A percentile compares a stretch with the other conserved stretches of the same genome.
phyloP scores from a whole-genome alignment of 2,329 filamentous ascomycete genomes.

The Elsinoe necatrix region DNA sequence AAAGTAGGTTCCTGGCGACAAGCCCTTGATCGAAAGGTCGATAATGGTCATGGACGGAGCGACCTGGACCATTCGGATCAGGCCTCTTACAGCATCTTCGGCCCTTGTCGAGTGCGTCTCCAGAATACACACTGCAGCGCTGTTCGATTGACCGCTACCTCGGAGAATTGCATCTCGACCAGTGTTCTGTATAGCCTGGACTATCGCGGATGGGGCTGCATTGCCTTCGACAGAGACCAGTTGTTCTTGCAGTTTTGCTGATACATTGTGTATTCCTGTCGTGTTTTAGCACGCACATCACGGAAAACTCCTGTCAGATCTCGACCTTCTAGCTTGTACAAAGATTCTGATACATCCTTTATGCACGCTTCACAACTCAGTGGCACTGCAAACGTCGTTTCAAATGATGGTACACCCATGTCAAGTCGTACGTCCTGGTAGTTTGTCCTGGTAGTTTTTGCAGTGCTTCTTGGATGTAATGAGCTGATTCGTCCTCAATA shows the following conservation, averaged over 20 bases:
- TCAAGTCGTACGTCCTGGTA: no score
- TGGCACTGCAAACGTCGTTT: constrained; percentile 93
- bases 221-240: constrained; percentile 79
- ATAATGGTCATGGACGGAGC: constrained; percentile 68
- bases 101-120: constrained; percentile 65
- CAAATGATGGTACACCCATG: constrained; percentile 29
- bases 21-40: constrained; percentile 77
- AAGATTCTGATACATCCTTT: constrained; percentile 70
- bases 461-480: no score
- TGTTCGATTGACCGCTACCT: constrained; percentile 76
- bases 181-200: constrained; percentile 77
- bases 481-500: no score
- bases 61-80: constrained; percentile 91
- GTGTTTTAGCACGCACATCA: neutral
- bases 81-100: constrained; percentile 64
- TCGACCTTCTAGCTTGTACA: constrained; percentile 61
- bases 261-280: constrained; percentile 69
- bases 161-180: constrained; percentile 91
- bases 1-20: constrained; percentile 71
- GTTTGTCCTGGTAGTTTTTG: no score
- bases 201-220: constrained; percentile 82
- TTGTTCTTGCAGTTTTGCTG: constrained; percentile 74
- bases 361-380: constrained; percentile 87
- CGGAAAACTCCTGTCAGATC: no score
- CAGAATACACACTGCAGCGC: constrained; percentile 92